Evolutionary conservation across 2,329 filamentous ascomycete genomes (phyloP).

Genomic region (Hymenoscyphus fraxineus): DNA sequence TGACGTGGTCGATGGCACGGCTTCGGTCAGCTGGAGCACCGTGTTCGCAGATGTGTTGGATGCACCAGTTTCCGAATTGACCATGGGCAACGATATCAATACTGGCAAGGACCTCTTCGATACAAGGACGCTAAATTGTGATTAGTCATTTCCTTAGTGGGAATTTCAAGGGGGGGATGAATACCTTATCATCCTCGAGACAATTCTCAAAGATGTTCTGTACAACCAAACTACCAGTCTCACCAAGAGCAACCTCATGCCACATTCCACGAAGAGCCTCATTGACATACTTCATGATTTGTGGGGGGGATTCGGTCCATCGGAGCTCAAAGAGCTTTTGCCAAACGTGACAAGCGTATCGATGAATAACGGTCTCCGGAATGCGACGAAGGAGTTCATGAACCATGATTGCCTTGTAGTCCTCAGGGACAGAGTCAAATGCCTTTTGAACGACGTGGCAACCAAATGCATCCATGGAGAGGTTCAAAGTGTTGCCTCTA

Average conservation of each 20-base stretch:
- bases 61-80: conserved; percentile 99
- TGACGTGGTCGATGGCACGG: conserved; percentile 91
- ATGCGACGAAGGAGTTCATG: conserved; percentile 92
- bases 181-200: conserved; percentile 94
- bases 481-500: conserved; percentile 84
- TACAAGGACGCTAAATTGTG: conserved; percentile 75
- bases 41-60: conserved; percentile 98
- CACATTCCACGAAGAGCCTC: conserved; percentile 94
- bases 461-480: conserved; percentile 98
- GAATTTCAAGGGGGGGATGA: conserved; percentile 20
- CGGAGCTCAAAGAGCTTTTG: conserved; percentile 98
- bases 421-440: conserved; percentile 94
- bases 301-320: conserved; percentile 90
- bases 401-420: conserved; percentile 99
- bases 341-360: conserved; percentile 98
- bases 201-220: conserved; percentile 99
- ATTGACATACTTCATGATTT: conserved; percentile 98
- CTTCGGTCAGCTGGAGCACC: conserved; percentile 86
- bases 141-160: conserved; percentile 19
- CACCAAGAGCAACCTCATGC: conserved; percentile 95
- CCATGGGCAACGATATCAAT: conserved; percentile 96
- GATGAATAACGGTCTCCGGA: conserved; percentile 95
- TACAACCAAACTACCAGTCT: conserved; percentile 95
- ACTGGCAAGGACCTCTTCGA: conserved; percentile 91
- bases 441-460: conserved; percentile 99